Conservation (phyloP, 371 early-diverging fungal species). For the Rhizomucor pusillus region DNA sequence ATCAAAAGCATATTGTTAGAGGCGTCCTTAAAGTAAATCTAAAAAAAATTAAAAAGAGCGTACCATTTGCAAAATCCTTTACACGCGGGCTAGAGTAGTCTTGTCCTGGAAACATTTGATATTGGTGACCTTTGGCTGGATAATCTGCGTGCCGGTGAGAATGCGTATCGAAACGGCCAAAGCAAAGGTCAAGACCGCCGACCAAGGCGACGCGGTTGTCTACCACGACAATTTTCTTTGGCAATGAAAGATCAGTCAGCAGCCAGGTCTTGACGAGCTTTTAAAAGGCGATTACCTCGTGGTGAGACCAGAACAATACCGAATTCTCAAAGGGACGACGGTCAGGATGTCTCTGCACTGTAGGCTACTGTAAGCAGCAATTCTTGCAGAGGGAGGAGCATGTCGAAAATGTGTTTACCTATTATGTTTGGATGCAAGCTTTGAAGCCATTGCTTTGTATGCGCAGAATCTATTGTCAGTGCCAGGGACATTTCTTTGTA, state of each 20-base stretch:
- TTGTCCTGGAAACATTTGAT: conserved; percentile 74
- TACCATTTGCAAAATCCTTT: conserved; percentile 82
- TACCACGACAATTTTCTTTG: conserved; percentile 81
- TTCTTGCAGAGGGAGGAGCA: too few relatives aligned
- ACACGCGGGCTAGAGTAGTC: conserved; percentile 94
- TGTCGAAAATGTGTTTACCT: too few relatives aligned
- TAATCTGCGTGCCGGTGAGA: conserved; percentile 79
- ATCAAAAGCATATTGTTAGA: background rate
- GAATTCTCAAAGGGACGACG: conserved; percentile 67
- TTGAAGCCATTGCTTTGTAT: conserved; percentile 80
- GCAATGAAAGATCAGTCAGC: background rate
- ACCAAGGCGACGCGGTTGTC: conserved; percentile 85
- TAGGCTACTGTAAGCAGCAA: background rate
- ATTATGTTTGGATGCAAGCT: conserved; percentile 79
- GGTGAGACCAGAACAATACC: conserved; percentile 79
- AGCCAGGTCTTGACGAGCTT: too few relatives aligned
- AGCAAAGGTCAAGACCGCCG: conserved; percentile 92
- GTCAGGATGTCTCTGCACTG: conserved; percentile 85
- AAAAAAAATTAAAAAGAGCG: background rate
- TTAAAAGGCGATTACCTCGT: conserved; percentile 36
- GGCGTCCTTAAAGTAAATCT: background rate
- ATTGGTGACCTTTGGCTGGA: conserved; percentile 43
- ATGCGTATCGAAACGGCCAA: conserved; percentile 85
- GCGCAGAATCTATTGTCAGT: conserved; percentile 75
- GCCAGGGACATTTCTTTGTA: conserved; percentile 89